Evolutionary conservation across 140 eudicot species (phyloP), one percentile per base, ranked within the genome.

Genomic region (Ambrosia hybrid): DNA sequence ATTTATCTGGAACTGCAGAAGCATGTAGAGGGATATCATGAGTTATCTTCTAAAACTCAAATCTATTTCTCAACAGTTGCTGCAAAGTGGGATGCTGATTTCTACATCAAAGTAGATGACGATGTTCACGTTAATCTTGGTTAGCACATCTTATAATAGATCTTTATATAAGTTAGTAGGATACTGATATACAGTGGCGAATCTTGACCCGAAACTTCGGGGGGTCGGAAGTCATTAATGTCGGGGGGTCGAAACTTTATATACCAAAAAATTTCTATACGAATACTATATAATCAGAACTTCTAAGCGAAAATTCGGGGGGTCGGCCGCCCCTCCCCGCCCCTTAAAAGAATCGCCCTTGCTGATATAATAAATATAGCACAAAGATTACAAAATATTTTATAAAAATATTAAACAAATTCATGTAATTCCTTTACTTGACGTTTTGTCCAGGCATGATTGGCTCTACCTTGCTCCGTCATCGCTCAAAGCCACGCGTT

Each of bases 71-170:
- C 97, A 14, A 84, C 96, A 8, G 97, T 89, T 67, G 88, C 75
- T 30, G 88, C 91, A 60, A 85, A 60, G 67, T 91, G 96, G 96
- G 89, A 91, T 74, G 97, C 97, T 65, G 96, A 91, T 78, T 91
- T 91, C 68, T 91, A 83, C 70, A 80, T 91, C 36, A 91, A 91
- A 86, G 97, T 83, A 61, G 96, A 91, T 60, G 97, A 91, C 65
- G 97, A 91, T 73, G 97, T 91, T 76, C 96, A 91, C 79, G 78
- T 91, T 65, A 91, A 88, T 91, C 87, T 91, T 64, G 97, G 97
- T 91, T 67, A 77, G 90, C 68, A 36, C 56, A 57, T 17, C 78
- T 66, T 77, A 3, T 58, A 53, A 36, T 63, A 36, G 9, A 17
- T 51, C 9, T n/a, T 56, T 56, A 69, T 30, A 16, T 12, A 8